Evolutionary conservation across 257 asterid genomes (phyloP).

Genomic region (Solanum pinnatisectum): DNA sequence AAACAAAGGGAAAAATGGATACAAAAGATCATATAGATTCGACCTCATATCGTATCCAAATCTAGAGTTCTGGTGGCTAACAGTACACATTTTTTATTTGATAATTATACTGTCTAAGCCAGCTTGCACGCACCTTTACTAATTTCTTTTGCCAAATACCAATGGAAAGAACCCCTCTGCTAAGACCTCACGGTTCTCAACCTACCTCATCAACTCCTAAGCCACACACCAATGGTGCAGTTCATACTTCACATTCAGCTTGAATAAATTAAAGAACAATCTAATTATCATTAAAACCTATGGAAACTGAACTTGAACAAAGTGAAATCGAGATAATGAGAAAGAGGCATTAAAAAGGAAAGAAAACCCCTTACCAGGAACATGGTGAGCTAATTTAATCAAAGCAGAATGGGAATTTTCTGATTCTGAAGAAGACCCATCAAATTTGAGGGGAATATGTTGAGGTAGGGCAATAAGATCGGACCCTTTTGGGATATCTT

Average conservation of each 20-base stretch:
- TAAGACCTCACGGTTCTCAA: not conserved
- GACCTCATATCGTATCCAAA: not conserved
- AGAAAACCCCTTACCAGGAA: conserved; percentile 52
- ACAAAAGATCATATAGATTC: not conserved
- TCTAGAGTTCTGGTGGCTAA: not conserved
- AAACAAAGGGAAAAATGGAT: not conserved
- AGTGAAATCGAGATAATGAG: not conserved
- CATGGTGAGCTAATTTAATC: conserved; percentile 45
- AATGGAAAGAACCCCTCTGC: not conserved
- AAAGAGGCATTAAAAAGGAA: not conserved
- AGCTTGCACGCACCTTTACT: not conserved
- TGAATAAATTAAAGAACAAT: not conserved
- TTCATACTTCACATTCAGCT: not conserved
- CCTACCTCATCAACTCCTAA: not conserved
- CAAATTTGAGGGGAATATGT: conserved; percentile 68
- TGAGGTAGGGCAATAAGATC: conserved; percentile 68
- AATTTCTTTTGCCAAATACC: no score
- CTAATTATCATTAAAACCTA: not conserved
- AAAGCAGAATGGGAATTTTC: conserved; percentile 32
- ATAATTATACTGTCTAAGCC: no score
- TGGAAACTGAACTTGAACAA: not conserved
- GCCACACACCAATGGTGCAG: not conserved
- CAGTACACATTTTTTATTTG: not conserved
- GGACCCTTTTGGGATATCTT: conserved; percentile 70
- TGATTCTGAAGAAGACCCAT: conserved; percentile 15